Base-by-base conservation (phyloP, 495 filamentous ascomycete genomes). In the Cladorrhinum samala region DNA sequence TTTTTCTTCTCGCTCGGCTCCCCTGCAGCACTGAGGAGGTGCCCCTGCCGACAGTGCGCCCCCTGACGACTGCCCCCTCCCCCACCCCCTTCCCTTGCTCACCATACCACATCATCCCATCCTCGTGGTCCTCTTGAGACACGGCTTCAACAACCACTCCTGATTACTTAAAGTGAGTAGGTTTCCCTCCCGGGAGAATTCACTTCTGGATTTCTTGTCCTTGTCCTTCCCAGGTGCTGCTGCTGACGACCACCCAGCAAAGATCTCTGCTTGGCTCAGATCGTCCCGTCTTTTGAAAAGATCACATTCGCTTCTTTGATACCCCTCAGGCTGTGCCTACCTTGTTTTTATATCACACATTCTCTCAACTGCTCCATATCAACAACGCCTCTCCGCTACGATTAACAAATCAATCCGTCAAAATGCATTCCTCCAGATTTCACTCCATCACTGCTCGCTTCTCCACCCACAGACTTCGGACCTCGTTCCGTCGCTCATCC, bases 391-490 rank as follows among this genome's bases (percentile, higher is more conserved):
- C n/a, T n/a, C n/a, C n/a, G n/a, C n/a, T n/a, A n/a, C n/a, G n/a
- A n/a, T n/a, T n/a, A n/a, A n/a, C n/a, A n/a, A n/a, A n/a, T n/a
- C n/a, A n/a, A n/a, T n/a, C 46, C 45, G 20, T 45, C 67, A 72
- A 56, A 21, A 77, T 77, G 74, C 70, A 72, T 49, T 54, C 64
- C 16, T 64, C 73, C 17, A 75, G 77, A 55, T 76, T 79, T 69
- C 77, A 77, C 49, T 60, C 64, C 42, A 69, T 80, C 64, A 70
- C 74, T 43, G 62, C 75, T 33, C 68, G 69, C 60, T 73, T 79
- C 65, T 71, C 74, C 25, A 64, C 67, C 8, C 61, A 56, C 59
- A 70, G 61, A 55, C 58, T 78, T 40, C 75, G 77, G 49, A 75
- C 72, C 37, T 77, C 75, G 16, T 69, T 78, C 63, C 74, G 75